phyloP scores from a whole-genome alignment of 2,329 filamentous ascomycete genomes.

The Neurospora sp. region DNA sequence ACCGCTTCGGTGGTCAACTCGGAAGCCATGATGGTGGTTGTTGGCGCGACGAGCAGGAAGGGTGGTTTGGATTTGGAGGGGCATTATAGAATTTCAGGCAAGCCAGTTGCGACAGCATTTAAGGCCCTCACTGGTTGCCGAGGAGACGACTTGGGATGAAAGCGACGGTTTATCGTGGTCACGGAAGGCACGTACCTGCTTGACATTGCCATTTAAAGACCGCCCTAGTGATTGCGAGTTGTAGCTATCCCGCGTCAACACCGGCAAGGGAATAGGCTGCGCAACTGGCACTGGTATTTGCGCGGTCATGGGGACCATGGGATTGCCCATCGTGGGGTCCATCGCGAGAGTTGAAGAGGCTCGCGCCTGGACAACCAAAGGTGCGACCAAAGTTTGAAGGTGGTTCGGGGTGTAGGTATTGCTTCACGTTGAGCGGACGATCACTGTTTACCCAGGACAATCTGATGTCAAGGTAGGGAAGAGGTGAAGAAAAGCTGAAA shows the following conservation, averaged over 20 bases:
- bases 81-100: neutral
- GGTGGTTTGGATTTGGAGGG: neutral
- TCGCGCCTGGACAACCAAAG: neutral
- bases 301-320: neutral
- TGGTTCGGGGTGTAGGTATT: neutral
- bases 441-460: neutral
- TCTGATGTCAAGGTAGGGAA: neutral
- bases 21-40: slow-evolving; percentile 1
- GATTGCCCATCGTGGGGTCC: neutral
- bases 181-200: slow-evolving; percentile 47
- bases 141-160: neutral
- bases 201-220: slow-evolving; percentile 54
- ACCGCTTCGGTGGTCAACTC: slow-evolving; percentile 3
- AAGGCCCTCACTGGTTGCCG: neutral
- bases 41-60: neutral
- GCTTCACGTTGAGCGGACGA: neutral
- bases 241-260: slow-evolving; percentile 39
- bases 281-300: neutral
- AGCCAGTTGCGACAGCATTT: neutral
- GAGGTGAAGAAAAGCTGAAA: neutral
- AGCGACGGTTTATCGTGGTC: neutral
- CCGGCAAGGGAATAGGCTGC: slow-evolving; percentile 10
- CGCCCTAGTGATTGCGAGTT: slow-evolving; percentile 59
- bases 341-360: neutral
- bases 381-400: neutral